These are phyloP conservation scores for Fusarium algeriense DNA, from an alignment of 2,329 filamentous ascomycete genomes.

Conservation along the genomic window DNA sequence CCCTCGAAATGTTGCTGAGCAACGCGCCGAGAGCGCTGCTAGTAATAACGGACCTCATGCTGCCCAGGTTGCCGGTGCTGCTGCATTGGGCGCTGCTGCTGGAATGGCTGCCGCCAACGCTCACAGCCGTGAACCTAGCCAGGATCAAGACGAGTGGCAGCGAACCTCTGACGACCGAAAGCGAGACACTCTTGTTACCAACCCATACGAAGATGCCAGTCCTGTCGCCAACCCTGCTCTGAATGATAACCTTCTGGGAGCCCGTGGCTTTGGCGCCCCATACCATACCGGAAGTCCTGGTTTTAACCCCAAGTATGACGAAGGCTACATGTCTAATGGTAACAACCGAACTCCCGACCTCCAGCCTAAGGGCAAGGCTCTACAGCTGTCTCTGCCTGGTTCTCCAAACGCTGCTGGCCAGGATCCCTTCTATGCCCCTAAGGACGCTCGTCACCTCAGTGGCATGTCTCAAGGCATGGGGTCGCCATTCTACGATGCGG, in stretches of 20 bases:
- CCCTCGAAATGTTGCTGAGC: slow-evolving; percentile 46
- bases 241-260: slow-evolving; percentile 62
- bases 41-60: slow-evolving; percentile 56
- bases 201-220: slow-evolving; percentile 75
- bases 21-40: slow-evolving; percentile 52
- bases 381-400: slow-evolving; percentile 60
- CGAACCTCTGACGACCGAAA: slow-evolving; percentile 72
- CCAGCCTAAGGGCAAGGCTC: slow-evolving; percentile 67
- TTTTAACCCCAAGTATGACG: slow-evolving; percentile 75
- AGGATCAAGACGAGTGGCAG: slow-evolving; percentile 74
- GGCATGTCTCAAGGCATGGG: slow-evolving; percentile 92
- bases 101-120: slow-evolving; percentile 54
- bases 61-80: slow-evolving; percentile 66
- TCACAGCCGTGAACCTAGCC: slow-evolving; percentile 66
- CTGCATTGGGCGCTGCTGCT: slow-evolving; percentile 54
- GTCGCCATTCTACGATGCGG: slow-evolving; percentile 89
- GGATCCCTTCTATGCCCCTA: slow-evolving; percentile 75
- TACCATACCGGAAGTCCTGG: slow-evolving; percentile 68
- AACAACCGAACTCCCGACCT: slow-evolving; percentile 68
- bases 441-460: slow-evolving; percentile 76
- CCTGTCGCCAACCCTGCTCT: slow-evolving; percentile 69
- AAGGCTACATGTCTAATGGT: slow-evolving; percentile 89
- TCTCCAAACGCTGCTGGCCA: slow-evolving; percentile 63
- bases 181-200: slow-evolving; percentile 74
- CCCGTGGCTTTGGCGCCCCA: slow-evolving; percentile 57